phyloP scores from a whole-genome alignment of 192 early-diverging fungal species.

The Kickxella alabastrina region DNA sequence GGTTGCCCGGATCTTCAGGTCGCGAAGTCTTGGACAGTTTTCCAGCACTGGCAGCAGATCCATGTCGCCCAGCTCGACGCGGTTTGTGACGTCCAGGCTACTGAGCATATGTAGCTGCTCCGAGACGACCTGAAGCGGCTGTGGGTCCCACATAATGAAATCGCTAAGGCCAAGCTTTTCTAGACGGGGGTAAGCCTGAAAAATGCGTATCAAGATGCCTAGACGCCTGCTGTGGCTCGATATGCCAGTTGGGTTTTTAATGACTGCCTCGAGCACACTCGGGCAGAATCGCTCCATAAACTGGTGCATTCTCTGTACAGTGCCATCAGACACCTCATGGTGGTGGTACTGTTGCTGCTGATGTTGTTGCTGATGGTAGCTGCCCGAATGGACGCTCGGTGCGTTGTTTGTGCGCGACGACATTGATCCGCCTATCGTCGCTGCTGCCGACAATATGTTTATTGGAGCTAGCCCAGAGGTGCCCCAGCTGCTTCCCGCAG shows the following conservation, averaged over 20 bases:
- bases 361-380: too few relatives aligned
- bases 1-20: conserved; percentile 45
- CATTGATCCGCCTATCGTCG: conserved; percentile 1
- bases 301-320: conserved; percentile 49
- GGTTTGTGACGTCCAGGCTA: conserved; percentile 48
- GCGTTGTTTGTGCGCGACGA: conserved; percentile 18
- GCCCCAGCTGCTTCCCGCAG: conserved; percentile 37
- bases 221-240: conserved; percentile 42
- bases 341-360: conserved; percentile 25
- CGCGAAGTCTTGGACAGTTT: conserved; percentile 35
- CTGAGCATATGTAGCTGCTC: conserved; percentile 37
- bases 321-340: conserved; percentile 51
- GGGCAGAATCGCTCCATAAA: conserved; percentile 53
- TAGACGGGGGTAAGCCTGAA: conserved; percentile 47
- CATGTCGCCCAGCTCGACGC: conserved; percentile 46
- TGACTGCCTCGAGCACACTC: conserved; percentile 35
- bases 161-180: conserved; percentile 50
- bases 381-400: conserved; percentile 15
- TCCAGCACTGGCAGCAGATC: conserved; percentile 47
- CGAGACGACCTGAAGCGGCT: conserved; percentile 39
- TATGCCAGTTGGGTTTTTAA: conserved; percentile 47
- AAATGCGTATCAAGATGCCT: conserved; percentile 38
- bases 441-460: conserved; percentile 19
- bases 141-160: conserved; percentile 55
- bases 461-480: conserved; percentile 19